Evolutionary conservation across 2,329 filamentous ascomycete genomes (phyloP).

Genomic region (Purpureocillium takamizusanense): DNA sequence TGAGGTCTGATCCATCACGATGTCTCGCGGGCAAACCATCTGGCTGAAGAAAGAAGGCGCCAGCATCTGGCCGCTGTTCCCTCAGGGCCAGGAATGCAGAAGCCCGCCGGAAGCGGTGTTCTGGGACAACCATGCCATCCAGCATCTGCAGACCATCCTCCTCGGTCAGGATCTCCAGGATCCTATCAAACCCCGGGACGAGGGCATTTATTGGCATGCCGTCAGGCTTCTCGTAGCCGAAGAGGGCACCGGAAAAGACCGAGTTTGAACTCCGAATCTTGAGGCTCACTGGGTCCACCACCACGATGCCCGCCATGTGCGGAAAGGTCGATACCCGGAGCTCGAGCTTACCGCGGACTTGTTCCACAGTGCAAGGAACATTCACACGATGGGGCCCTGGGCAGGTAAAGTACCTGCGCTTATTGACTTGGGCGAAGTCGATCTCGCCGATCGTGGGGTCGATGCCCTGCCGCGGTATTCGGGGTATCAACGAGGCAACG

Average conservation of each 20-base stretch:
- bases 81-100: constrained; percentile 74
- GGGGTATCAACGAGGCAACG: constrained; percentile 70
- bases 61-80: constrained; percentile 71
- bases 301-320: constrained; percentile 94
- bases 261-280: constrained; percentile 88
- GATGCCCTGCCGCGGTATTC: constrained; percentile 68
- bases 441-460: constrained; percentile 62
- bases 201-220: constrained; percentile 71
- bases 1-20: constrained; percentile 83
- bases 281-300: constrained; percentile 70
- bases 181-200: constrained; percentile 79
- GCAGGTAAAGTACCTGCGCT: constrained; percentile 75
- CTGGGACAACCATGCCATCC: constrained; percentile 94
- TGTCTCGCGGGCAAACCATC: constrained; percentile 80
- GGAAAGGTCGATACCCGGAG: constrained; percentile 89
- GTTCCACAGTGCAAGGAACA: constrained; percentile 76
- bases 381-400: constrained; percentile 67
- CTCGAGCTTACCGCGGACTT: constrained; percentile 57
- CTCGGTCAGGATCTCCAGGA: constrained; percentile 71
- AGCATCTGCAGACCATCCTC: constrained; percentile 76
- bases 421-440: constrained; percentile 67
- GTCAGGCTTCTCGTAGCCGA: constrained; percentile 78
- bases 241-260: constrained; percentile 86
- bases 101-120: constrained; percentile 89
- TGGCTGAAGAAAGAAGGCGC: constrained; percentile 71